Conservation (phyloP, 441 rosid genomes). For the Iberis amara region DNA sequence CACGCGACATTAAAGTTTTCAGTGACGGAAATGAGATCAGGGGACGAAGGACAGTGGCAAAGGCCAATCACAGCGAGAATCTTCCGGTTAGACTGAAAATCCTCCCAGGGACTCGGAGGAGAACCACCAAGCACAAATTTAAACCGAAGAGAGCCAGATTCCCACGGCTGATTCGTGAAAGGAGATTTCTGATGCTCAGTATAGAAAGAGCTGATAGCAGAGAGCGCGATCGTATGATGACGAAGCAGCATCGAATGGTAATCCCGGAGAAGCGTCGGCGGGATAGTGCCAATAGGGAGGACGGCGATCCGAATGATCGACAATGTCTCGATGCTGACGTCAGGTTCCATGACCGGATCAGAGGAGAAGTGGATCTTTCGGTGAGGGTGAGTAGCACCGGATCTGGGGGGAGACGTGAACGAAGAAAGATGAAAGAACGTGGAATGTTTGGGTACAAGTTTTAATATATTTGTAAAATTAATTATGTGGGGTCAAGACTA, state of each 20-base stretch:
- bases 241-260: slow-evolving; percentile 75
- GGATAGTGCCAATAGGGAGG: slow-evolving; percentile 69
- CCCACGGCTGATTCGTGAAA: slow-evolving; percentile 87
- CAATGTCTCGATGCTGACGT: slow-evolving; percentile 84
- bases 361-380: slow-evolving; percentile 19
- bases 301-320: slow-evolving; percentile 85
- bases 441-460: slow-evolving; percentile 19
- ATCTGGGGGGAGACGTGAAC: slow-evolving; percentile 25
- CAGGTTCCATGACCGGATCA: slow-evolving; percentile 69
- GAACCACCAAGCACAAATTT: slow-evolving; percentile 83
- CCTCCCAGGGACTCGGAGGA: slow-evolving; percentile 97
- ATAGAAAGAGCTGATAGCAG: slow-evolving; percentile 85
- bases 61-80: slow-evolving; percentile 83
- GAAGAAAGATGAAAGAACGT: slow-evolving; percentile 15
- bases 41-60: slow-evolving; percentile 86
- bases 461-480: not conserved
- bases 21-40: slow-evolving; percentile 61
- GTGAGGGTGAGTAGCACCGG: slow-evolving; percentile 27
- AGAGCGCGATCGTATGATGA: slow-evolving; percentile 68
- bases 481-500: not conserved
- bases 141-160: slow-evolving; percentile 76
- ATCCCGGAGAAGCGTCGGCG: slow-evolving; percentile 61
- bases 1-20: slow-evolving; percentile 55
- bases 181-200: slow-evolving; percentile 97
- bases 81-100: slow-evolving; percentile 92